These are phyloP conservation scores for Rhodotorula diobovata DNA, from an alignment of 768 basidiomycete species.

Conservation along the genomic window DNA sequence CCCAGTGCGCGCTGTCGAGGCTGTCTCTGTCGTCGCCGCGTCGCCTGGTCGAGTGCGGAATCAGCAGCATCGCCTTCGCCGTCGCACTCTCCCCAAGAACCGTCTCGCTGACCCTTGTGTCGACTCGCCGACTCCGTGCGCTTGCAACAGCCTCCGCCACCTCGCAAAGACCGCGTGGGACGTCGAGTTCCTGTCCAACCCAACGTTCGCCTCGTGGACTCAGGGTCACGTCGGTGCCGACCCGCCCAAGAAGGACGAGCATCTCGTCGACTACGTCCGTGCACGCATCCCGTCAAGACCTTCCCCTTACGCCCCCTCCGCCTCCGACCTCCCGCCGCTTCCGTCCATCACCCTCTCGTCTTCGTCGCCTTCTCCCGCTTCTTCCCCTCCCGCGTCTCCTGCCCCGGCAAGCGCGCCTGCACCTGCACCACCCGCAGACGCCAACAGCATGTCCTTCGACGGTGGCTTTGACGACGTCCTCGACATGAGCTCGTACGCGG, in stretches of 20 bases:
- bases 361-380: background rate
- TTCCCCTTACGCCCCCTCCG: background rate
- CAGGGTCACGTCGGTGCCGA: background rate
- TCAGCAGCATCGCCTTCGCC: background rate
- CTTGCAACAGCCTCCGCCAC: conserved; percentile 8
- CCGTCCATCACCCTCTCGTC: background rate
- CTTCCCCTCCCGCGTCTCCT: background rate
- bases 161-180: conserved; percentile 3
- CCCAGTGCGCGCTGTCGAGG: no score
- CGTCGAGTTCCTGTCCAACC: conserved; percentile 8
- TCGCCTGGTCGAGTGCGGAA: background rate
- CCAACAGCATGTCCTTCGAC: background rate
- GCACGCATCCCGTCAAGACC: background rate
- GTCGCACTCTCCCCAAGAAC: background rate
- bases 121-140: no score
- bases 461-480: background rate
- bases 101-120: no score
- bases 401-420: no score
- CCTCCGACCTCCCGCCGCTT: background rate
- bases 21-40: no score
- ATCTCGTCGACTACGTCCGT: conserved; percentile 23
- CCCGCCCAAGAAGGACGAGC: background rate
- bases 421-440: no score
- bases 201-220: conserved; percentile 1
- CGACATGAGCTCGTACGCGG: conserved; percentile 16